Percentiles rank a stretch among this genome's conserved stretches.
Conservation (phyloP, 129 eudicot genomes). For the Tagetes erecta region DNA sequence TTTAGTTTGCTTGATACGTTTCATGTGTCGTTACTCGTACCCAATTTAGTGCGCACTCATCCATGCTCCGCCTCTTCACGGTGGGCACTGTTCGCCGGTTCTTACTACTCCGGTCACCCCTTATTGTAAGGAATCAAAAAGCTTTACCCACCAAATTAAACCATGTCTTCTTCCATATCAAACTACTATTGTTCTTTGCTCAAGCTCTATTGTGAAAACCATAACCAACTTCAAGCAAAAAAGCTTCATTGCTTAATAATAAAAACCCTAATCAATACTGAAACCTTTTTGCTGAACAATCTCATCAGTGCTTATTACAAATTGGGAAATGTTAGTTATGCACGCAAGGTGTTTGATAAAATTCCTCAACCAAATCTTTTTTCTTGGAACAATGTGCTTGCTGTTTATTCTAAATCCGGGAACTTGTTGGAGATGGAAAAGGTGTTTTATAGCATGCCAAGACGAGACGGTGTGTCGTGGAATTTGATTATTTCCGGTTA, state of each 20-base stretch:
- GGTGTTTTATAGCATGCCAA: conserved; percentile 52
- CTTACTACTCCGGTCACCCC: not conserved
- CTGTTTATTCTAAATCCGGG: conserved; percentile 69
- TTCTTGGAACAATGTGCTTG: conserved; percentile 85
- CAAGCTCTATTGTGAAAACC: conserved; percentile 66
- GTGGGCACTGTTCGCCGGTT: not conserved
- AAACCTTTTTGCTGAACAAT: conserved; percentile 65
- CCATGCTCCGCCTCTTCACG: not conserved
- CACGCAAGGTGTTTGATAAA: conserved; percentile 82
- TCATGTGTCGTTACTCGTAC: too few relatives aligned
- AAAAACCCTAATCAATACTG: conserved; percentile 50
- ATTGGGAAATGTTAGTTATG: conserved; percentile 50
- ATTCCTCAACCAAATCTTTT: conserved; percentile 70
- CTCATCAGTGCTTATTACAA: conserved; percentile 54
- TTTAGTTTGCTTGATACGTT: too few relatives aligned
- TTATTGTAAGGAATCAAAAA: not conserved
- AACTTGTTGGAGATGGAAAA: conserved; percentile 52
- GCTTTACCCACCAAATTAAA: conserved; percentile 35
- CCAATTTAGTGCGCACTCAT: not conserved
- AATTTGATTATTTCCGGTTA: conserved; percentile 77
- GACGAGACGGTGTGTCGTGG: conserved; percentile 83
- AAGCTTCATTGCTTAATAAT: conserved; percentile 64
- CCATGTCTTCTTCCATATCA: conserved; percentile 47
- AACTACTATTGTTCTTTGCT: conserved; percentile 67
- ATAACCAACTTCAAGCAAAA: conserved; percentile 54